phyloP scores from a whole-genome alignment of 2,329 filamentous ascomycete genomes.

The Colletotrichum sp. region DNA sequence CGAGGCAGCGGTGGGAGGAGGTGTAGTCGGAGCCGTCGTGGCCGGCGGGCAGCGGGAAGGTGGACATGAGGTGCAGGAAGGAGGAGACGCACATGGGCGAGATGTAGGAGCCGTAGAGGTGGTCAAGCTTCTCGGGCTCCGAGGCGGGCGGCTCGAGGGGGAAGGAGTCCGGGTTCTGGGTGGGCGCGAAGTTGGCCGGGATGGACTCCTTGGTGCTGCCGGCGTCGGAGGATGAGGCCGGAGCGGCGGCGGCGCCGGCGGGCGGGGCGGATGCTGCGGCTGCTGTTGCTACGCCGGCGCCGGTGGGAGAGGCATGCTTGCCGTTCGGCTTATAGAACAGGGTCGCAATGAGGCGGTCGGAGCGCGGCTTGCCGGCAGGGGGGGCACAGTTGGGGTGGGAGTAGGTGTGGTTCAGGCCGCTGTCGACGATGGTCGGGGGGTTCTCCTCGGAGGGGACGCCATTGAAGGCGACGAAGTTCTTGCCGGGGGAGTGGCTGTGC shows the following conservation, averaged over 20 bases:
- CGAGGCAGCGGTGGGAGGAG: constrained; percentile 70
- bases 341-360: constrained; percentile 64
- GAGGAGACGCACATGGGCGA: constrained; percentile 69
- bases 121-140: constrained; percentile 65
- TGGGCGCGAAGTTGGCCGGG: constrained; percentile 63
- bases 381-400: constrained; percentile 69
- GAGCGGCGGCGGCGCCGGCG: not conserved
- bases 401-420: constrained; percentile 65
- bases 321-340: constrained; percentile 63
- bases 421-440: constrained; percentile 65
- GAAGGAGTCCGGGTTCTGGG: constrained; percentile 61
- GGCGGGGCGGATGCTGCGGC: not conserved
- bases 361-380: constrained; percentile 43
- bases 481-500: constrained; percentile 19
- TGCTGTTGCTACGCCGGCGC: not conserved
- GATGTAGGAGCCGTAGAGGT: constrained; percentile 70
- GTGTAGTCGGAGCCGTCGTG: constrained; percentile 51
- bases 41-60: constrained; percentile 60
- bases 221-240: constrained; percentile 25
- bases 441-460: constrained; percentile 65
- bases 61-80: constrained; percentile 70
- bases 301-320: constrained; percentile 1
- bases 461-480: constrained; percentile 56
- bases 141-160: constrained; percentile 63
- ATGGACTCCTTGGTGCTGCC: constrained; percentile 39